Percentiles rank a stretch among this genome's conserved stretches.
These are phyloP conservation scores for Blastobotrys terrestris DNA, from an alignment of 805 yeast genomes.

Conservation along the genomic window DNA sequence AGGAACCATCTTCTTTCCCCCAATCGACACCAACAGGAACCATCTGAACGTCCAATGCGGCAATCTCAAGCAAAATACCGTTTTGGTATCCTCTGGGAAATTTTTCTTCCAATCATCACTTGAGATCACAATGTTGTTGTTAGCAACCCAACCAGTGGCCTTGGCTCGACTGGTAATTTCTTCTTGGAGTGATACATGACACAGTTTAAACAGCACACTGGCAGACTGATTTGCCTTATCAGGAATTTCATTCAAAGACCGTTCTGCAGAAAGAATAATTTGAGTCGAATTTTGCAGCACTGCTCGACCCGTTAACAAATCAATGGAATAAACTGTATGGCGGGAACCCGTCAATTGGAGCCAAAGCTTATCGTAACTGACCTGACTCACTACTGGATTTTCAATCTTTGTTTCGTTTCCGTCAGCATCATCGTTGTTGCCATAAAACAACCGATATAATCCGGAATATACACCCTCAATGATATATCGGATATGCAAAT, in stretches of 20 bases:
- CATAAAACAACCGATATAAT: background rate
- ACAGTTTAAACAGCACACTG: constrained; percentile 38
- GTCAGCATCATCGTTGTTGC: background rate
- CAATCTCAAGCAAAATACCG: constrained; percentile 28
- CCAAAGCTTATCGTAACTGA: constrained; percentile 10
- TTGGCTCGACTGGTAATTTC: constrained; percentile 51
- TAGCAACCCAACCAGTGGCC: constrained; percentile 66
- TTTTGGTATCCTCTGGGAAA: constrained; percentile 17
- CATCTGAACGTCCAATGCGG: constrained; percentile 36
- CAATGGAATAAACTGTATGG: constrained; percentile 20
- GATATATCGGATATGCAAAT: constrained; percentile 36
- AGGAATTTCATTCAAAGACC: constrained; percentile 24
- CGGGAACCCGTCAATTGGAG: constrained; percentile 17
- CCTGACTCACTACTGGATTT: background rate
- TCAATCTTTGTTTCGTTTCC: background rate
- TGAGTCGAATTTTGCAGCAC: constrained; percentile 38
- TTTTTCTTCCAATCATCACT: constrained; percentile 40
- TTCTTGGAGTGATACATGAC: constrained; percentile 42
- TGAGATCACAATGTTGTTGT: constrained; percentile 45
- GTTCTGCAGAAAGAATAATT: constrained; percentile 31
- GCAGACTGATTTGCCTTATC: constrained; percentile 19
- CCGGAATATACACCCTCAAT: constrained; percentile 26
- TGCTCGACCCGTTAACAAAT: constrained; percentile 20
- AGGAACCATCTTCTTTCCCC: constrained; percentile 30
- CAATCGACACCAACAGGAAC: constrained; percentile 33